Evolutionary conservation across 75 land plant genomes (phyloP).

Genomic region (Isoetes taiwanensis): DNA sequence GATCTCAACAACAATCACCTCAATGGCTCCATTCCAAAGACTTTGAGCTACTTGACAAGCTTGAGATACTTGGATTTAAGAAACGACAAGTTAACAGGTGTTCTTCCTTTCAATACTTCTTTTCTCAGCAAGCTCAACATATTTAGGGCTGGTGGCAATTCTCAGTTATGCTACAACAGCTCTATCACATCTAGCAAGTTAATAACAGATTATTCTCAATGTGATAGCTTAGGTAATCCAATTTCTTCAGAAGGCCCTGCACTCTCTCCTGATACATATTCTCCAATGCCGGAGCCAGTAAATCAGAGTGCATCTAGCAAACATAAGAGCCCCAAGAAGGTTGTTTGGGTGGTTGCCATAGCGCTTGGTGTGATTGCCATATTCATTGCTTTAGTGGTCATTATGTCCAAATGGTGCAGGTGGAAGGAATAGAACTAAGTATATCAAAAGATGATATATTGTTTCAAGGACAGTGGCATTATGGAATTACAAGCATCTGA

Average conservation of each 20-base stretch:
- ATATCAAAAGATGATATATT: no score
- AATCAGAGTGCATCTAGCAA: background rate
- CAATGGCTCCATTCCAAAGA: background rate
- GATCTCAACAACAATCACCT: background rate
- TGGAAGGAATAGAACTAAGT: no score
- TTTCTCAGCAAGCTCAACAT: background rate
- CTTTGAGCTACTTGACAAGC: background rate
- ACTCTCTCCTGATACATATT: background rate
- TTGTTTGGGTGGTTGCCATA: background rate
- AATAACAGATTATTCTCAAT: background rate
- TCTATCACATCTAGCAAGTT: background rate
- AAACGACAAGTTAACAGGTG: background rate
- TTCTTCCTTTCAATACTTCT: background rate
- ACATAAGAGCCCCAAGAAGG: slow-evolving; percentile 1
- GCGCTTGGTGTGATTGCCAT: background rate
- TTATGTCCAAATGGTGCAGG: background rate
- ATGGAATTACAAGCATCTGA: no score
- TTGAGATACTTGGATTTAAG: background rate
- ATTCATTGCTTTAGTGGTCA: background rate
- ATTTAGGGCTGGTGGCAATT: slow-evolving; percentile 1
- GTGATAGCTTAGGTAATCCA: background rate
- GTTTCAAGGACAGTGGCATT: no score
- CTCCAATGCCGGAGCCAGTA: background rate
- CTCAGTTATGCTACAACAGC: background rate
- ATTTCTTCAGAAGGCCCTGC: background rate